phyloP scores from a whole-genome alignment of 768 basidiomycete species.

The Phallus indusiatus region DNA sequence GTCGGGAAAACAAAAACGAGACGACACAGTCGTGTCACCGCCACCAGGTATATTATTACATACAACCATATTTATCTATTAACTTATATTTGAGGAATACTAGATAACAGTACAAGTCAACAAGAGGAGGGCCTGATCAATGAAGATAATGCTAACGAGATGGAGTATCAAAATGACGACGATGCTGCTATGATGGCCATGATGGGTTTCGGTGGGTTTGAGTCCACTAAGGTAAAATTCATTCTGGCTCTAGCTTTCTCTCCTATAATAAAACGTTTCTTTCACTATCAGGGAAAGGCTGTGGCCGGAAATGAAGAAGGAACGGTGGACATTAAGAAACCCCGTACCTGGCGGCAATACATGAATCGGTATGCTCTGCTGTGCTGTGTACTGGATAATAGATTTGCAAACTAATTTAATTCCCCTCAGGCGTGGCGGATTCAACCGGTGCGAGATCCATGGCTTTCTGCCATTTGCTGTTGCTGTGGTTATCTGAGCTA shows the following conservation, averaged over 20 bases:
- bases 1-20: slow-evolving; percentile 11
- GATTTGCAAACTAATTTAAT: not conserved
- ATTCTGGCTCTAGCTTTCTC: not conserved
- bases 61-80: not conserved
- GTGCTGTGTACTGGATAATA: not conserved
- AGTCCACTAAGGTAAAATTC: slow-evolving; percentile 70
- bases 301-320: slow-evolving; percentile 82
- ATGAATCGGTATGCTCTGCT: slow-evolving; percentile 74
- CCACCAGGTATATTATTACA: not conserved
- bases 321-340: slow-evolving; percentile 58
- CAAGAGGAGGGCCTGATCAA: not conserved
- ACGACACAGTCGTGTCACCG: slow-evolving; percentile 18
- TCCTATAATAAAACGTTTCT: slow-evolving; percentile 2
- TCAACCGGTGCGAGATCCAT: slow-evolving; percentile 51
- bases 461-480: not conserved
- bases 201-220: slow-evolving; percentile 89
- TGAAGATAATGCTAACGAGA: not conserved
- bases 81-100: not conserved
- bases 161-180: slow-evolving; percentile 34
- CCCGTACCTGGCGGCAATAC: slow-evolving; percentile 92
- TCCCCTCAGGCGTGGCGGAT: slow-evolving; percentile 63
- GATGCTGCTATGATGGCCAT: slow-evolving; percentile 77
- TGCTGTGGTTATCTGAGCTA: slow-evolving; percentile 8
- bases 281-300: slow-evolving; percentile 50
- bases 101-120: not conserved